Evolutionary conservation across 768 basidiomycete species (phyloP), one percentile per base, ranked within the genome.

Genomic region (Crepidotus variabilis): DNA sequence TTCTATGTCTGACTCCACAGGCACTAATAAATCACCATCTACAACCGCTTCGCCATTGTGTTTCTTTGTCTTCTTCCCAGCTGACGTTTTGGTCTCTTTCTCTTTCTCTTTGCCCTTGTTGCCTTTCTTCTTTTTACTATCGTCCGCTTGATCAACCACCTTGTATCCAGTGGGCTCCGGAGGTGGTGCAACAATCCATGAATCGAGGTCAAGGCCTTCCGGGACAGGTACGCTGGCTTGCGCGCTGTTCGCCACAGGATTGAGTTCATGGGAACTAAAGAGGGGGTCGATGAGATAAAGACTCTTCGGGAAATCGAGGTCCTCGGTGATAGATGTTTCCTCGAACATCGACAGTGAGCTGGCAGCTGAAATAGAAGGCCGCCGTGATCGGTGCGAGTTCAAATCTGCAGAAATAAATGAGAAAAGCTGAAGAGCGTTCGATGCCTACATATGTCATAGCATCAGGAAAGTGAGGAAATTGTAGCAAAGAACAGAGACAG

Each of bases 221-320:
- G 97, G 97, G 1, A 92, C 62, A 5, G 82, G 81, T 0, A 98
- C 88, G 57, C 85, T 87, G 4, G 78, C 83, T 73, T 98, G 96
- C 2, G 96, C 96, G 54, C 75, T 75, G 0, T 72, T 60, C 6
- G 88, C 94, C 35, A 98, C 90, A 0, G 94, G 88, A 58, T 91
- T 93, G 18, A 99, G 83, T 58, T 92, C 88, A 63, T 95, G 86
- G 5, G 79, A 65, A 16, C 80, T 76, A 64, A 91, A 90, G 7
- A 99, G 73, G 0, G 94, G 92, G 39, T 82, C 78, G 46, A 98
- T 85, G 52, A 99, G 83, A 69, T 86, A 90, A 11, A 98, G 74
- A 63, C 90, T 92, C 73, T 95, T 94, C 2, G 97, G 97, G 65
- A 92, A 96, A 34, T 72, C 71, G 14, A 83, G 81, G 34, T 83